These are phyloP conservation scores for Aspergillus incahuasiensis DNA, from an alignment of 495 filamentous ascomycete species.

Conservation along the genomic window DNA sequence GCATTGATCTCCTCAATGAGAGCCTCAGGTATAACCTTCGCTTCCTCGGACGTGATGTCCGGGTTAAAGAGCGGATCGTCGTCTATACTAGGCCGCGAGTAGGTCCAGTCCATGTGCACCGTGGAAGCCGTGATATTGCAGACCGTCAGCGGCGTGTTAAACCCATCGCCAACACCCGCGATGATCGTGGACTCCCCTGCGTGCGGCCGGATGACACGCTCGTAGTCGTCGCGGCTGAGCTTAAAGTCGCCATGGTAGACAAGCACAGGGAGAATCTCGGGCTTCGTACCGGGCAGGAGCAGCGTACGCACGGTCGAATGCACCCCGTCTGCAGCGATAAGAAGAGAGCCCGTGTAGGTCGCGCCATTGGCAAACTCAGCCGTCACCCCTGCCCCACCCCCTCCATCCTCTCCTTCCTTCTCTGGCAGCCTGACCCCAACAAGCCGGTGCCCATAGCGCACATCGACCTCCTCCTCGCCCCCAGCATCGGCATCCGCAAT, in stretches of 20 bases:
- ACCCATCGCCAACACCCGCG: constrained; percentile 13
- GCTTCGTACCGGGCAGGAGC: not conserved
- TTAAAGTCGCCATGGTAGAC: constrained; percentile 13
- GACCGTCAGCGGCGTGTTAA: constrained; percentile 12
- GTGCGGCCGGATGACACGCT: not conserved
- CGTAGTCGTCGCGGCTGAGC: constrained; percentile 4
- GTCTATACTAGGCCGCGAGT: constrained; percentile 24
- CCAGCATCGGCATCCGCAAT: constrained; percentile 1
- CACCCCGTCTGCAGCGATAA: constrained; percentile 12
- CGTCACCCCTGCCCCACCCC: not conserved
- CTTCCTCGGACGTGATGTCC: not conserved
- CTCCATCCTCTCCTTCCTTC: not conserved
- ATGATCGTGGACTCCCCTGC: constrained; percentile 5
- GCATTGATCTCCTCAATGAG: not conserved
- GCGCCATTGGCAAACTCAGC: constrained; percentile 12
- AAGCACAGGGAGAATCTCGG: constrained; percentile 5
- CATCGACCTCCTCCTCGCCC: constrained; percentile 10
- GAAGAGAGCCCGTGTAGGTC: not conserved
- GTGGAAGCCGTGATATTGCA: constrained; percentile 5
- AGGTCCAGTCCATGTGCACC: constrained; percentile 24
- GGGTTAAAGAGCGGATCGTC: constrained; percentile 5
- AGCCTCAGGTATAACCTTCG: not conserved
- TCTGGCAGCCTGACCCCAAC: not conserved
- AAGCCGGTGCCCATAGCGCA: constrained; percentile 11
- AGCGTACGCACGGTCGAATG: constrained; percentile 5